These are phyloP conservation scores for Pisolithus marmoratus DNA, from an alignment of 768 basidiomycete species.

Conservation along the genomic window DNA sequence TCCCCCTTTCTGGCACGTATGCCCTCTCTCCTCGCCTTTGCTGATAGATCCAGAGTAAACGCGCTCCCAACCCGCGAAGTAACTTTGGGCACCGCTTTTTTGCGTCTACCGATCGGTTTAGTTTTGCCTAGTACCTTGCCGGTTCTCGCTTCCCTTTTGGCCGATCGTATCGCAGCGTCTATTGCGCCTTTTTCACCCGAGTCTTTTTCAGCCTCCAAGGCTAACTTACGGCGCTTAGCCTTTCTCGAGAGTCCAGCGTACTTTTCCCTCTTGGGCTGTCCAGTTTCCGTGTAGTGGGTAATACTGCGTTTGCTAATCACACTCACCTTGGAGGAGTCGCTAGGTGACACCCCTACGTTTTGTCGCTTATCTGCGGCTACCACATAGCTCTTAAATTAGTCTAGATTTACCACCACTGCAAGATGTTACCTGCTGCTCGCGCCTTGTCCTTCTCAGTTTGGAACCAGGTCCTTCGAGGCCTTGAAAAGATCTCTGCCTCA, in stretches of 20 bases:
- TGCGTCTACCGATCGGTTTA: conserved; percentile 32
- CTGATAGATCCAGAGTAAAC: conserved; percentile 60
- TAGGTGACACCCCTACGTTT: conserved; percentile 41
- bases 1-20: conserved; percentile 62
- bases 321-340: conserved; percentile 38
- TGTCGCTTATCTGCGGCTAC: conserved; percentile 72
- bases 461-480: conserved; percentile 99
- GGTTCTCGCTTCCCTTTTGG: conserved; percentile 74
- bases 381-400: neutral
- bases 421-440: conserved; percentile 61
- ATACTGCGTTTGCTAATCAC: neutral
- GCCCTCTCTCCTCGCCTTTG: conserved; percentile 48
- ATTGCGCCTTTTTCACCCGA: conserved; percentile 47
- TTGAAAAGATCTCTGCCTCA: conserved; percentile 83
- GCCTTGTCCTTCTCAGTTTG: conserved; percentile 81
- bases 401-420: neutral
- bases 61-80: conserved; percentile 30
- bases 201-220: conserved; percentile 73
- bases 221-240: conserved; percentile 83
- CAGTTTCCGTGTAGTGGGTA: neutral
- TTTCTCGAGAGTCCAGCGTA: conserved; percentile 81
- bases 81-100: conserved; percentile 26
- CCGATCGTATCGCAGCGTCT: conserved; percentile 76
- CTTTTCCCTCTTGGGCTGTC: conserved; percentile 70
- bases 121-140: conserved; percentile 69